Evolutionary conservation across 306 rosid genomes (phyloP), one percentile per base, ranked within the genome.

Genomic region (Pachyrhizus erosus): DNA sequence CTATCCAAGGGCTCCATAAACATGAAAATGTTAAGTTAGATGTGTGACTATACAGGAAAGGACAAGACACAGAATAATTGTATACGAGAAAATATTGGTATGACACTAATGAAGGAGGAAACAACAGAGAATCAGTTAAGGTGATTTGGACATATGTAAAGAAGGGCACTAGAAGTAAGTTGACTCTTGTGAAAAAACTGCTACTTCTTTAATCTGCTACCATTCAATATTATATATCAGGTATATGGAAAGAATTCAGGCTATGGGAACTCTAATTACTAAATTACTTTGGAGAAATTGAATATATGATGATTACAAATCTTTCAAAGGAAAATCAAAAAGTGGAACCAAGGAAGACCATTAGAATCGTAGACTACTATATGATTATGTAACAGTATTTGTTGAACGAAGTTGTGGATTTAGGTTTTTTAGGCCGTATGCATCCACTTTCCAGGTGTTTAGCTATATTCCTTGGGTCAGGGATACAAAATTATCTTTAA

Each of bases 341-440:
- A 42, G 12, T 5, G 60, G 20, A 75, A 69, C 70, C 49, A 51
- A 9, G 26, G 39, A 75, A 40, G 27, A 82, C 76, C 74, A 62
- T 12, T 55, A 49, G 77, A 74, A 80, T 65, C 65, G 23, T 71
- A 70, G 43, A 84, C 46, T 64, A 43, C 45, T 42, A 78, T 58
- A 26, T 54, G 55, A 52, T 54, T 70, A 60, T 61, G 82, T 33
- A 64, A 34, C 7, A 40, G 64, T 45, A 48, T 23, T 37, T 34
- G 21, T 58, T 55, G 54, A 65, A 73, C 17, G 73, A 73, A 40
- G 37, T 79, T 65, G 1, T 20, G 33, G 37, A 67, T 57, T 54
- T 33, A 5, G 48, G 79, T 18, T 82, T 64, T 66, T 31, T 67
- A 37, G 31, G 70, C 39, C 17, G 17, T 9, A 33, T 31, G 67